phyloP scores from a whole-genome alignment of 192 early-diverging fungal genomes.

The Helicostylum pulchrum region DNA sequence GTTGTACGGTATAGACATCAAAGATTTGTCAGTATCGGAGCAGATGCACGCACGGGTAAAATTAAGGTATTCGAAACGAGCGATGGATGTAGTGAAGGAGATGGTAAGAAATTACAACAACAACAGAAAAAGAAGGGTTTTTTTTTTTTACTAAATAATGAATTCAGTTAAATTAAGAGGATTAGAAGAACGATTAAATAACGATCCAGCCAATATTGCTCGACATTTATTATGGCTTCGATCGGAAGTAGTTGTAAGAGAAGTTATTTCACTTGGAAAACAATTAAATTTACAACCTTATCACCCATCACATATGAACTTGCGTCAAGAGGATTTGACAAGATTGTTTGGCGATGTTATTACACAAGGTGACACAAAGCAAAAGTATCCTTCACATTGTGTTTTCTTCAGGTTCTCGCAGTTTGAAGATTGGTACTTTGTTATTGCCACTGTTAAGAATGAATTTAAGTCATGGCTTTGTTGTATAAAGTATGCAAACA shows the following conservation, averaged over 20 bases:
- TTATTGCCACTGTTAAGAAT: constrained; percentile 31
- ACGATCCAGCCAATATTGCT: constrained; percentile 29
- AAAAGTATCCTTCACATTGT: constrained; percentile 32
- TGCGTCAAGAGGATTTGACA: constrained; percentile 30
- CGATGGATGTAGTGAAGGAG: constrained; percentile 41
- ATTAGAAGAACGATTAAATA: constrained; percentile 33
- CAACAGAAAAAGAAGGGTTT: background rate
- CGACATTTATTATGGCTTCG: constrained; percentile 34
- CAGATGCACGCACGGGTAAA: constrained; percentile 47
- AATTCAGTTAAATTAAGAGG: constrained; percentile 25
- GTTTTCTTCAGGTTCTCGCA: constrained; percentile 38
- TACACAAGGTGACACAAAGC: background rate
- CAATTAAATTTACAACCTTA: constrained; percentile 34
- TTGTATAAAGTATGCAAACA: constrained; percentile 23
- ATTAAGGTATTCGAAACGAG: constrained; percentile 44
- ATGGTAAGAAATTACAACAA: constrained; percentile 36
- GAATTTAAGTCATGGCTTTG: constrained; percentile 30
- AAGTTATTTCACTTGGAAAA: constrained; percentile 37
- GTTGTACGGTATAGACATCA: constrained; percentile 44
- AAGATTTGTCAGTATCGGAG: constrained; percentile 44
- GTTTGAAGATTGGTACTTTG: constrained; percentile 39
- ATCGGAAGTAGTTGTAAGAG: constrained; percentile 34
- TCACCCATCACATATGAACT: constrained; percentile 29
- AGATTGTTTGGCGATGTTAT: constrained; percentile 28
- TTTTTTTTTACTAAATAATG: background rate